These are phyloP conservation scores for Maudiozyma barnettii DNA, from an alignment of 805 yeast species.

Conservation along the genomic window DNA sequence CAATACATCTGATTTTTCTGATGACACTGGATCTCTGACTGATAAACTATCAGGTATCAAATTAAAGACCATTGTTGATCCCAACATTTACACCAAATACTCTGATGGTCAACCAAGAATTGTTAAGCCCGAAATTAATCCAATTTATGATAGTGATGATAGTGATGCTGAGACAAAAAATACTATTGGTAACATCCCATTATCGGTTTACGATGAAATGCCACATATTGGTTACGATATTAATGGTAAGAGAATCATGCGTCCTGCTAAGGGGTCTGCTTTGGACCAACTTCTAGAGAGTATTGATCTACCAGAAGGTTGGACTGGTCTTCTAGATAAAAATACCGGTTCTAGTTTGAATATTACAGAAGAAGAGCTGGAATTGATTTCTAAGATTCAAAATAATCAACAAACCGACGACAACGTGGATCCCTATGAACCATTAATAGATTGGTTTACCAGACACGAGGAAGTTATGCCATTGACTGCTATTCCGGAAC, in stretches of 20 bases:
- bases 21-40: slow-evolving; percentile 39
- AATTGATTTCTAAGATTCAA: slow-evolving; percentile 77
- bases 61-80: slow-evolving; percentile 41
- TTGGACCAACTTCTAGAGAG: slow-evolving; percentile 80
- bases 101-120: slow-evolving; percentile 77
- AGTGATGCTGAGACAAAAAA: slow-evolving; percentile 72
- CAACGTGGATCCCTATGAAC: slow-evolving; percentile 77
- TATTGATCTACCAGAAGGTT: slow-evolving; percentile 93
- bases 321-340: slow-evolving; percentile 94
- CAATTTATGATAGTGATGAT: slow-evolving; percentile 92
- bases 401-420: slow-evolving; percentile 78
- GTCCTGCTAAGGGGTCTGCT: slow-evolving; percentile 96
- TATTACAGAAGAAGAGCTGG: slow-evolving; percentile 77
- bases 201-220: slow-evolving; percentile 90
- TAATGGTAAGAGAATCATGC: slow-evolving; percentile 95
- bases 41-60: slow-evolving; percentile 47
- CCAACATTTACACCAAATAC: slow-evolving; percentile 40
- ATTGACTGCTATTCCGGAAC: slow-evolving; percentile 87
- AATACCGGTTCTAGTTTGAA: slow-evolving; percentile 80
- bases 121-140: slow-evolving; percentile 82
- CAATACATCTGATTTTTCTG: slow-evolving; percentile 24
- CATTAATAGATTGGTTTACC: slow-evolving; percentile 93
- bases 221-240: slow-evolving; percentile 96
- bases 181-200: slow-evolving; percentile 89
- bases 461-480: slow-evolving; percentile 82